Conservation (phyloP, 805 yeast species). For the Spathaspora passalidarum region DNA sequence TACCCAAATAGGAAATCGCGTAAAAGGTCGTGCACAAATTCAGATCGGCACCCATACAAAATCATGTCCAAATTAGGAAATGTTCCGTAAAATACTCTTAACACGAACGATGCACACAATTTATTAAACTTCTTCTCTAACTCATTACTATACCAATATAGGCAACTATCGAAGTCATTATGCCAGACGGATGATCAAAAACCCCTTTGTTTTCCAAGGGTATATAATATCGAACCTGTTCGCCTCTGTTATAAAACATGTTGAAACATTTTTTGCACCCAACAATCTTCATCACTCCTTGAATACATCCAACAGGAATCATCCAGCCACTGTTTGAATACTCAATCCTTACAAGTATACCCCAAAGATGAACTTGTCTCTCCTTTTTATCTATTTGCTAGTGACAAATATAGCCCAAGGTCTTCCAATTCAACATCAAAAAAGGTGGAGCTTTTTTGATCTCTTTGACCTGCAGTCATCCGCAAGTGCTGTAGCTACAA, state of each 20-base stretch:
- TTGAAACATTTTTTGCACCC: neutral
- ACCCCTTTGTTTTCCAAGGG: neutral
- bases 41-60: conserved; percentile 3
- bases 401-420: conserved; percentile 4
- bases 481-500: conserved; percentile 1
- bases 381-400: conserved; percentile 4
- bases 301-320: too few species aligned
- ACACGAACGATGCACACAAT: too few species aligned
- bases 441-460: conserved; percentile 7
- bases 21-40: neutral
- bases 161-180: neutral
- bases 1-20: conserved; percentile 18
- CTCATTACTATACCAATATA: neutral
- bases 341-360: neutral
- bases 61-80: conserved; percentile 11
- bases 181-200: too few species aligned
- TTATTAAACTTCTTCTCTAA: too few species aligned
- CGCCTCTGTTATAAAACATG: neutral
- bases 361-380: conserved; percentile 2
- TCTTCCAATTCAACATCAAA: conserved; percentile 7
- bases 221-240: neutral
- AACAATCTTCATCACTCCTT: neutral
- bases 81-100: too few species aligned
- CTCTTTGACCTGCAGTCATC: conserved; percentile 4
- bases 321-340: neutral